Base-by-base conservation (phyloP, 306 rosid genomes). In the Luffa acutangula region DNA sequence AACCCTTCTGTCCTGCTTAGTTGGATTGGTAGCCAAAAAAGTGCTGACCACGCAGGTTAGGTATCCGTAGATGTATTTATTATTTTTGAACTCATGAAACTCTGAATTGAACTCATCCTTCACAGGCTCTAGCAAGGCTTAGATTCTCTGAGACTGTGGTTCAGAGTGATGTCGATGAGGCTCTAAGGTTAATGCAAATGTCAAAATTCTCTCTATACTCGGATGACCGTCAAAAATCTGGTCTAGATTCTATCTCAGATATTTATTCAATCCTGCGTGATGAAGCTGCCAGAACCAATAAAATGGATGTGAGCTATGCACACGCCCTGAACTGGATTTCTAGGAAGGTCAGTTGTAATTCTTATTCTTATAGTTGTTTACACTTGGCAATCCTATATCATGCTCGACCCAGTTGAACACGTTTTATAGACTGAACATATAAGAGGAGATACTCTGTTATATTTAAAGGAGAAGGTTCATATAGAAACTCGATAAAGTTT, bases 151-250 rank as follows among this genome's bases (percentile, higher is more conserved):
- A 87, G 78, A 86, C 90, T 9, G 93, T 96, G 82, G 99, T 94
- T 84, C 99, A 95, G 85, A 92, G 97, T 83, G 99, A 95, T 4
- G 99, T 95, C 80, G 99, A 95, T 9, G 99, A 96, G 83, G 97
- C 98, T 41, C 87, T 96, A 80, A 87, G 99, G 83, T 84, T 96
- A 84, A 96, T 96, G 99, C 98, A 96, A 86, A 93, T 96, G 99
- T 96, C 98, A 4, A 93, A 96, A 82, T 96, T 96, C 85, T 96
- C 99, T 54, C 79, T 96, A 82, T 96, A 96, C 84, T 93, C 99
- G 1, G 97, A 93, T 3, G 99, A 95, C 78, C 99, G 96, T 46
- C 97, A 95, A 82, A 91, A 51, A 83, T 93, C 99, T 46, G 99
- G 99, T 74, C 91, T 96, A 45, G 98, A 96, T 87, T 93, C 98